A percentile compares a stretch with the other conserved stretches of the same genome.
Conservation (phyloP, 768 basidiomycete genomes). For the Mycena floridula region DNA sequence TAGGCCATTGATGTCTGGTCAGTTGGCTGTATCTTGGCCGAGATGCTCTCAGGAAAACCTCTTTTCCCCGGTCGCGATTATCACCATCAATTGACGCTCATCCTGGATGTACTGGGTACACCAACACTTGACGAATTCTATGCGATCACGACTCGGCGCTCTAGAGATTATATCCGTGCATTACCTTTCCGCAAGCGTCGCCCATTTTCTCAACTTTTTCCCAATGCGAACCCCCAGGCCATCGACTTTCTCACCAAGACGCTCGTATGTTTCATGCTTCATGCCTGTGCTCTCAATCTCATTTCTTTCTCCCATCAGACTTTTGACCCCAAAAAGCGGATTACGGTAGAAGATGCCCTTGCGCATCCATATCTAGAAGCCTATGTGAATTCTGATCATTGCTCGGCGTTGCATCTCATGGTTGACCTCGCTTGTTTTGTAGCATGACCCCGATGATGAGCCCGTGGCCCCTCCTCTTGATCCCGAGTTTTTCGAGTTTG, state of each 20-base stretch:
- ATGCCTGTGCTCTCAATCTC: slow-evolving; percentile 1
- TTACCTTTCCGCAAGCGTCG: slow-evolving; percentile 88
- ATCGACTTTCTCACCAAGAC: slow-evolving; percentile 74
- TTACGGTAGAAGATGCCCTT: slow-evolving; percentile 90
- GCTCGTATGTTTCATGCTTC: slow-evolving; percentile 40
- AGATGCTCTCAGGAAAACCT: slow-evolving; percentile 96
- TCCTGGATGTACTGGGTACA: slow-evolving; percentile 94
- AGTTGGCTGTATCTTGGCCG: slow-evolving; percentile 84
- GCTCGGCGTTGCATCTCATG: slow-evolving; percentile 1
- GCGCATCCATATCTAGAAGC: slow-evolving; percentile 95
- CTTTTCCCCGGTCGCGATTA: slow-evolving; percentile 96
- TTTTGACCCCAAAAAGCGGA: slow-evolving; percentile 96
- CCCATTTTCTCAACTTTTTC: slow-evolving; percentile 82
- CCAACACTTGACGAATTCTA: slow-evolving; percentile 98
- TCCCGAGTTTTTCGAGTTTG: slow-evolving; percentile 96
- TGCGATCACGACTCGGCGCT: slow-evolving; percentile 87
- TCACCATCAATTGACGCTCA: slow-evolving; percentile 93
- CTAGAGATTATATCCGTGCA: slow-evolving; percentile 92
- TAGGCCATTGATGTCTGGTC: slow-evolving; percentile 88
- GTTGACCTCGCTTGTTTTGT: slow-evolving; percentile 5
- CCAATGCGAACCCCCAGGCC: slow-evolving; percentile 80
- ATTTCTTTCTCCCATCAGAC: slow-evolving; percentile 43
- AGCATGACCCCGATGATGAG: slow-evolving; percentile 97
- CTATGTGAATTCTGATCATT: slow-evolving; percentile 54
- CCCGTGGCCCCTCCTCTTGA: slow-evolving; percentile 93